Percentiles rank a stretch among this genome's conserved stretches.
These are phyloP conservation scores for Heritiera fomes DNA, from an alignment of 345 rosid species.

Conservation along the genomic window DNA sequence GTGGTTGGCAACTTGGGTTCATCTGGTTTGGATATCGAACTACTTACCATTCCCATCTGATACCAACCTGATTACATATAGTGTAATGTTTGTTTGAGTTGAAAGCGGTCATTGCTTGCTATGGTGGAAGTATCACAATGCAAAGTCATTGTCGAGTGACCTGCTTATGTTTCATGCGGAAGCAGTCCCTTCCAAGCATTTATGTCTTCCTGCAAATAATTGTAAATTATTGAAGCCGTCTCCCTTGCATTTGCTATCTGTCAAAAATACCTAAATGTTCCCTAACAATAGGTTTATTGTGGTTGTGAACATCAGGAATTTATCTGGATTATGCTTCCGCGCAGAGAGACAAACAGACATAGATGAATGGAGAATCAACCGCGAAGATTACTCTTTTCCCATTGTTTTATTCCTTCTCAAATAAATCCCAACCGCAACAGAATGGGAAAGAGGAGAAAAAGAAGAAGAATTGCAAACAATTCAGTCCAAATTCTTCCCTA, in stretches of 20 bases:
- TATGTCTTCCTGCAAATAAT: not conserved
- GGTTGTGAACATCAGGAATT: conserved; percentile 9
- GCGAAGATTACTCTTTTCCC: not conserved
- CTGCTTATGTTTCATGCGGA: not conserved
- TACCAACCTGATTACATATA: not conserved
- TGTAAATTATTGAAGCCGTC: not conserved
- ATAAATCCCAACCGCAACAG: conserved; percentile 18
- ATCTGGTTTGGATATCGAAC: not conserved
- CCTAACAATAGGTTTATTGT: conserved; percentile 37
- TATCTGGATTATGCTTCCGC: not conserved
- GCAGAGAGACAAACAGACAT: not conserved
- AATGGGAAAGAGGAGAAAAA: not conserved
- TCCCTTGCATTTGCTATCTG: conserved; percentile 28
- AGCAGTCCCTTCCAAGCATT: not conserved
- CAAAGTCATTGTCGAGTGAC: not conserved
- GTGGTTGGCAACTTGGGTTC: conserved; percentile 5
- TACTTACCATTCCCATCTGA: not conserved
- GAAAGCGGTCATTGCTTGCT: not conserved
- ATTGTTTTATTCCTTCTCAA: conserved; percentile 5
- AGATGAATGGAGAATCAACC: not conserved
- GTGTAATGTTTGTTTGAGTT: not conserved
- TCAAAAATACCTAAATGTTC: not conserved
- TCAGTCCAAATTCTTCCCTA: conserved; percentile 14
- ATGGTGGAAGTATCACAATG: too few species aligned
- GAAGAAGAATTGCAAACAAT: conserved; percentile 8